Evolutionary conservation across 2,329 filamentous ascomycete genomes (phyloP).

Genomic region (Plenodomus tracheiphilus): DNA sequence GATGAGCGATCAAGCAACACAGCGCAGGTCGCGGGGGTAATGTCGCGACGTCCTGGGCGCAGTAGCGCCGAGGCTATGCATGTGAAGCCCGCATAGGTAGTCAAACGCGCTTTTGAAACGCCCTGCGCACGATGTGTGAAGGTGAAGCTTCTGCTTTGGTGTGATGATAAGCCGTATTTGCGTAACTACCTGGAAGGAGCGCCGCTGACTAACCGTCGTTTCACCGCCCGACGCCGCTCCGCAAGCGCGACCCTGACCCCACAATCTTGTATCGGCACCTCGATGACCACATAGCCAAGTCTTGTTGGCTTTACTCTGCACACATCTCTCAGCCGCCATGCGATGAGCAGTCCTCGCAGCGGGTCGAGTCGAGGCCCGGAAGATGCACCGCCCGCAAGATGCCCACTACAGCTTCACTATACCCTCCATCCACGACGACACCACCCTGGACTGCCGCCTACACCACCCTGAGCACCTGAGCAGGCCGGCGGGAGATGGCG

Average conservation of each 20-base stretch:
- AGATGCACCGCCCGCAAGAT: constrained; percentile 30
- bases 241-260: background rate
- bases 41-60: background rate
- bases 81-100: background rate
- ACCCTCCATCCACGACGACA: constrained; percentile 80
- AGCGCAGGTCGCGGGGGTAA: too few relatives aligned
- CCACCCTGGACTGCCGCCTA: constrained; percentile 76
- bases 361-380: constrained; percentile 30
- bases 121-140: background rate
- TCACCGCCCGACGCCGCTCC: background rate
- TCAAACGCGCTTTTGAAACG: background rate
- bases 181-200: background rate
- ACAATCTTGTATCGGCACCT: background rate
- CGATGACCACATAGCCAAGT: background rate
- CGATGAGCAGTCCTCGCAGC: constrained; percentile 17
- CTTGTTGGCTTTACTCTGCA: background rate
- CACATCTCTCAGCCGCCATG: constrained; percentile 14
- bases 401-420: constrained; percentile 68
- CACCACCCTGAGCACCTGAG: constrained; percentile 60
- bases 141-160: background rate
- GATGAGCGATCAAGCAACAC: too few relatives aligned
- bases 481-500: constrained; percentile 8
- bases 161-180: background rate
- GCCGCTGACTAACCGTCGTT: background rate
- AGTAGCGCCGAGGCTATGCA: background rate